Conservation (phyloP, 108 stramenopile genomes). For the Skeletonema marinoi region DNA sequence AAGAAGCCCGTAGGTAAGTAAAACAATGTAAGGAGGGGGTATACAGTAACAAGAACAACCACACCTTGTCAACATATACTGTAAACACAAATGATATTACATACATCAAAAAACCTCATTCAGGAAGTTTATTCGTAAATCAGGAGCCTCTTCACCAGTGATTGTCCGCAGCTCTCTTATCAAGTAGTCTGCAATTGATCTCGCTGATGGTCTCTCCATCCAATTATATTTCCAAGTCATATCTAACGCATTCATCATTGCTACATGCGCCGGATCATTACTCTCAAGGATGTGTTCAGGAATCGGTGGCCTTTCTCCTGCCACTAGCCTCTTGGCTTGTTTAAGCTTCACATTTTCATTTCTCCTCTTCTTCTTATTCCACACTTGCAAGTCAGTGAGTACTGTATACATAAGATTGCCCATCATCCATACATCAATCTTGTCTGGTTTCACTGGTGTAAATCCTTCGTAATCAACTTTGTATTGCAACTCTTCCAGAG, state of each 20-base stretch:
- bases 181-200: background rate
- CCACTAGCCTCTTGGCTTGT: background rate
- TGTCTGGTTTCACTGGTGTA: background rate
- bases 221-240: background rate
- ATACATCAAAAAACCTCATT: background rate
- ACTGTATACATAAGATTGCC: background rate
- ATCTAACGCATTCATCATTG: background rate
- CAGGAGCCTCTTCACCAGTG: background rate
- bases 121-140: background rate
- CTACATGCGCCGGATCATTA: background rate
- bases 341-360: background rate
- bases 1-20: no score
- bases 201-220: background rate
- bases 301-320: background rate
- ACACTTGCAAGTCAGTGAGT: background rate
- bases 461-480: background rate
- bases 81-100: no score
- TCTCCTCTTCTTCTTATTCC: background rate
- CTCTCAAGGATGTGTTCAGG: background rate
- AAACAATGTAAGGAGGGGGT: no score
- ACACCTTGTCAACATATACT: no score
- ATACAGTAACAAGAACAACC: no score
- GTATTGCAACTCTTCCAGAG: background rate
- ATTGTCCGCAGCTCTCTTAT: background rate
- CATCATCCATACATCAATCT: background rate